Percentiles rank a stretch among this genome's conserved stretches.
Conservation (phyloP, 768 basidiomycete genomes). For the Tricholoma matsutake region DNA sequence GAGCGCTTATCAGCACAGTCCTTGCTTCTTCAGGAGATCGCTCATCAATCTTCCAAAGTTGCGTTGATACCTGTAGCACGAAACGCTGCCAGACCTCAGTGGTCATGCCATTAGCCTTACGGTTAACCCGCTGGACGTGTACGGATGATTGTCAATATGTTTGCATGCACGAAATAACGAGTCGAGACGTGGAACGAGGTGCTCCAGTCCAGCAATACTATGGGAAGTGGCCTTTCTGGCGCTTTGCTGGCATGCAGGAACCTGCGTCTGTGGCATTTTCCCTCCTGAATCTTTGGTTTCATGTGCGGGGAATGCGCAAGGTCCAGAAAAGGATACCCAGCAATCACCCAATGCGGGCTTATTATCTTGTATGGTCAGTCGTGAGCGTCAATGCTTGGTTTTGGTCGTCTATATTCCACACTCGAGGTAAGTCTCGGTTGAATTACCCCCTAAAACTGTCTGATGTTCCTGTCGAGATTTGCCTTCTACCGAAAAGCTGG, state of each 20-base stretch:
- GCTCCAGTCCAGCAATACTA: constrained; percentile 70
- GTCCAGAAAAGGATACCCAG: constrained; percentile 46
- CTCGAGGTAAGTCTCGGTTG: constrained; percentile 62
- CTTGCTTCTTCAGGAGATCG: constrained; percentile 65
- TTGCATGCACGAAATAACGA: constrained; percentile 82
- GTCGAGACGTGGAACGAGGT: constrained; percentile 42
- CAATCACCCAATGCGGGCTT: constrained; percentile 65
- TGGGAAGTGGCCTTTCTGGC: constrained; percentile 97
- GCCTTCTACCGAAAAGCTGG: constrained; percentile 81
- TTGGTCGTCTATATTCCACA: constrained; percentile 91
- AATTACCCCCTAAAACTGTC: background rate
- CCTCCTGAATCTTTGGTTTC: constrained; percentile 77
- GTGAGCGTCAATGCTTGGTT: constrained; percentile 88
- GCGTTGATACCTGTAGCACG: constrained; percentile 43
- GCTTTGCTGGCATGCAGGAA: constrained; percentile 88
- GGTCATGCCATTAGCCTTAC: constrained; percentile 49
- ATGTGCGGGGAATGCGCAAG: constrained; percentile 55
- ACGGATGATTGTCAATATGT: constrained; percentile 82
- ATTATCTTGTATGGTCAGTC: constrained; percentile 64
- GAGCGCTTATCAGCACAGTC: background rate
- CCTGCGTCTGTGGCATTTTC: constrained; percentile 91
- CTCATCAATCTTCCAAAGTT: constrained; percentile 48
- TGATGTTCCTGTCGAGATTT: constrained; percentile 50
- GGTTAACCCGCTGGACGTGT: constrained; percentile 84
- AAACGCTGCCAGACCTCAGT: constrained; percentile 37